A percentile compares a stretch with the other conserved stretches of the same genome.
Evolutionary conservation across 1,139 yeast species (phyloP).

Genomic region (Zygotorulaspora mrakii): DNA sequence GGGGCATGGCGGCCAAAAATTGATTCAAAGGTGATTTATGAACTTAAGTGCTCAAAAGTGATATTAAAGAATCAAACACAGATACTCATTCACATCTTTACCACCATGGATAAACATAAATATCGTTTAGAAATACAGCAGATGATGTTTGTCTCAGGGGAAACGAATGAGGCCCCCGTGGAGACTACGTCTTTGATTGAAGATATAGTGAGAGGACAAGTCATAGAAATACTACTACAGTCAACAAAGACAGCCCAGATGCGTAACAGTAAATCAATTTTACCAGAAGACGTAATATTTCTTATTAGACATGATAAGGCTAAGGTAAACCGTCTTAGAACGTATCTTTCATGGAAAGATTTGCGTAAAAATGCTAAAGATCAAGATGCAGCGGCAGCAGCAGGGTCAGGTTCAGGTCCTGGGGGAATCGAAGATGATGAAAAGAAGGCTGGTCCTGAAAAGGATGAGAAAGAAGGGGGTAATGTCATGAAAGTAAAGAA

Average conservation of each 20-base stretch:
- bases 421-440: constrained; percentile 42
- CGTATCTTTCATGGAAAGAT: constrained; percentile 95
- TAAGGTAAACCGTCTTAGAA: constrained; percentile 83
- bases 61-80: background rate
- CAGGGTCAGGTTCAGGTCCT: constrained; percentile 46
- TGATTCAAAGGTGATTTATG: background rate
- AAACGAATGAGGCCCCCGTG: constrained; percentile 87
- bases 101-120: constrained; percentile 52
- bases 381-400: constrained; percentile 74
- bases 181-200: constrained; percentile 89
- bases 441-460: constrained; percentile 40
- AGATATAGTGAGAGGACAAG: constrained; percentile 93
- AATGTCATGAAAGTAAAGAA: constrained; percentile 69
- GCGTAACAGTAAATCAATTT: constrained; percentile 79
- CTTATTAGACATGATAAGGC: constrained; percentile 91
- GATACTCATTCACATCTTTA: too few species aligned
- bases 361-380: constrained; percentile 96
- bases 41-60: constrained; percentile 2
- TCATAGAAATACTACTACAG: constrained; percentile 78
- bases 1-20: too few species aligned
- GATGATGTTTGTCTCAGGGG: constrained; percentile 99
- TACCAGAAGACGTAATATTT: constrained; percentile 91
- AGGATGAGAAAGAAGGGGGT: constrained; percentile 46
- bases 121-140: constrained; percentile 86
- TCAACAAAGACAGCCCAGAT: constrained; percentile 73